Evolutionary conservation across 2,329 filamentous ascomycete species (phyloP).

Genomic region (Aspergillus felis): DNA sequence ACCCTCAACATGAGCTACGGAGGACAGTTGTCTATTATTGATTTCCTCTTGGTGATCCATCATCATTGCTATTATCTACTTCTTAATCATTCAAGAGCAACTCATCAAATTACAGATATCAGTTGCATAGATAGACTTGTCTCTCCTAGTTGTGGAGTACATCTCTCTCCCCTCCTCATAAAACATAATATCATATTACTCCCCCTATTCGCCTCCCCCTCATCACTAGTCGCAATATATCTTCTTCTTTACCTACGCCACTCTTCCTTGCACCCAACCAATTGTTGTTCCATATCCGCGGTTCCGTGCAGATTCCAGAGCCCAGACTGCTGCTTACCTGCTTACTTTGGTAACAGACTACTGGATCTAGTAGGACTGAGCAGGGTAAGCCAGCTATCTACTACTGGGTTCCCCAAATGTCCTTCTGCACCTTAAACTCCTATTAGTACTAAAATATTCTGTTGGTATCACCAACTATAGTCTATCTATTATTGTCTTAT

Average conservation of each 20-base stretch:
- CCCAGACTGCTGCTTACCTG: neutral
- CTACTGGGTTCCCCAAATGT: neutral
- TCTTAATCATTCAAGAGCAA: neutral
- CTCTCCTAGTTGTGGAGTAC: neutral
- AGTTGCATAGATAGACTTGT: neutral
- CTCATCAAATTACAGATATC: neutral
- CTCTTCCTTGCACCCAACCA: neutral
- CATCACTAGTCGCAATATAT: neutral
- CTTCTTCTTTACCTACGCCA: neutral
- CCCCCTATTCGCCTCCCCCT: neutral
- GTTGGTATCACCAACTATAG: neutral
- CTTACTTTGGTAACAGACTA: neutral
- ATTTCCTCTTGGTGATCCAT: neutral
- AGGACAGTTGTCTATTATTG: neutral
- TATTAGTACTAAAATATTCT: neutral
- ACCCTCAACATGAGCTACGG: neutral
- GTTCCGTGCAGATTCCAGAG: conserved; percentile 6
- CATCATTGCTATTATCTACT: neutral
- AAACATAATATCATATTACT: neutral
- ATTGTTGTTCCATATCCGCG: neutral
- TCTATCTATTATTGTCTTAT: neutral
- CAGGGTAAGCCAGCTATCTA: neutral
- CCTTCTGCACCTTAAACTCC: neutral
- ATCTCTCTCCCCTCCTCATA: neutral
- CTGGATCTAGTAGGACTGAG: neutral